Evolutionary conservation across 1,284 basidiomycete species (phyloP).

Genomic region (Cerioporus squamosus): DNA sequence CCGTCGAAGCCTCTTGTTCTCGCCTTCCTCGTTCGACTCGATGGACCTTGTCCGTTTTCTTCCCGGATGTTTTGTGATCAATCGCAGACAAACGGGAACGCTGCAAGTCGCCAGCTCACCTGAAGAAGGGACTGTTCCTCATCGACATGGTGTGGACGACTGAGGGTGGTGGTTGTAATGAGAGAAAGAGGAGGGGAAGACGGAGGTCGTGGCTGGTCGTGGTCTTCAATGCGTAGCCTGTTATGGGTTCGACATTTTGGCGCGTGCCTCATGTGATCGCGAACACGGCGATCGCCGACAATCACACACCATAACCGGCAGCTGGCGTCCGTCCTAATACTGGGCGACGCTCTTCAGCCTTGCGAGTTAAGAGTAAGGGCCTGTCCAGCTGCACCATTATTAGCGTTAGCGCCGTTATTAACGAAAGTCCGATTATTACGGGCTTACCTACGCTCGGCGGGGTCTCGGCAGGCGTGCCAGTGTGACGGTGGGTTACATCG

Average conservation of each 20-base stretch:
- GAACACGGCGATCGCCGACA: background rate
- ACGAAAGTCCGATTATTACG: no score
- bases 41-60: constrained; percentile 13
- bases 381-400: no score
- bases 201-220: background rate
- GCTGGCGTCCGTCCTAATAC: no score
- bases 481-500: no score
- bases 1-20: constrained; percentile 10
- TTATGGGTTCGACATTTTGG: background rate
- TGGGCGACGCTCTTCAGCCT: no score
- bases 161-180: background rate
- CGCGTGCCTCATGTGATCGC: constrained; percentile 20
- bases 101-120: background rate
- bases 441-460: no score
- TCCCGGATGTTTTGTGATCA: background rate
- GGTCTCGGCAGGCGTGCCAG: no score
- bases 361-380: no score
- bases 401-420: no score
- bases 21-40: constrained; percentile 4
- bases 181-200: background rate
- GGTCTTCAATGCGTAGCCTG: background rate
- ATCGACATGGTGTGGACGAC: background rate
- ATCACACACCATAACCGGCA: background rate
- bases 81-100: background rate
- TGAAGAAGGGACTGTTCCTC: constrained; percentile 6